Evolutionary conservation across 495 filamentous ascomycete species (phyloP).

Genomic region (Penicillium simplicissimum): DNA sequence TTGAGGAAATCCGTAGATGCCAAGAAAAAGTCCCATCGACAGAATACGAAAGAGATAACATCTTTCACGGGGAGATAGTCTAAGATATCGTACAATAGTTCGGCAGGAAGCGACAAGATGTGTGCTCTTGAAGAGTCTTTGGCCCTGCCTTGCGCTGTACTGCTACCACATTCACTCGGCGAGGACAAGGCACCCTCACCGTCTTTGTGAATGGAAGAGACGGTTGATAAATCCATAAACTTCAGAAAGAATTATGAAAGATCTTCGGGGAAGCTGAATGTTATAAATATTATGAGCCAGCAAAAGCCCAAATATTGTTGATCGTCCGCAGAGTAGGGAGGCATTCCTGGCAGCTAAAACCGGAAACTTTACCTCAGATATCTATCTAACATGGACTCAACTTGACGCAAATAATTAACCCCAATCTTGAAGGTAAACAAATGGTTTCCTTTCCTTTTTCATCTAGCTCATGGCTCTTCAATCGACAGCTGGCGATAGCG

Average conservation of each 20-base stretch:
- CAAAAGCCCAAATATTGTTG: not conserved
- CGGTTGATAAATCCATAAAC: not conserved
- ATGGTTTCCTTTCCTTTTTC: not conserved
- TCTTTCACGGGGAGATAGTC: not conserved
- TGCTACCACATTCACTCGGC: not conserved
- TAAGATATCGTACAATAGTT: not conserved
- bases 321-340: too few relatives aligned
- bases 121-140: not conserved
- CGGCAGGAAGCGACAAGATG: not conserved
- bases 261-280: not conserved
- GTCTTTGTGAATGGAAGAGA: not conserved
- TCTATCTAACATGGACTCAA: not conserved
- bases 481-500: not conserved
- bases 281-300: not conserved
- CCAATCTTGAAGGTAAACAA: not conserved
- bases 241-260: not conserved
- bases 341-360: not conserved
- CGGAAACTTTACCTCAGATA: not conserved
- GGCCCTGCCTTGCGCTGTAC: not conserved
- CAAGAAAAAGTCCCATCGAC: conserved; percentile 2
- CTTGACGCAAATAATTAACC: not conserved
- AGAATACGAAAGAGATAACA: not conserved
- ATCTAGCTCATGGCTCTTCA: not conserved
- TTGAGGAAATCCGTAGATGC: not conserved
- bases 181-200: not conserved